A percentile compares a stretch with the other conserved stretches of the same genome.
Conservation (phyloP, 306 rosid species). For the Cucurbita pepo region DNA sequence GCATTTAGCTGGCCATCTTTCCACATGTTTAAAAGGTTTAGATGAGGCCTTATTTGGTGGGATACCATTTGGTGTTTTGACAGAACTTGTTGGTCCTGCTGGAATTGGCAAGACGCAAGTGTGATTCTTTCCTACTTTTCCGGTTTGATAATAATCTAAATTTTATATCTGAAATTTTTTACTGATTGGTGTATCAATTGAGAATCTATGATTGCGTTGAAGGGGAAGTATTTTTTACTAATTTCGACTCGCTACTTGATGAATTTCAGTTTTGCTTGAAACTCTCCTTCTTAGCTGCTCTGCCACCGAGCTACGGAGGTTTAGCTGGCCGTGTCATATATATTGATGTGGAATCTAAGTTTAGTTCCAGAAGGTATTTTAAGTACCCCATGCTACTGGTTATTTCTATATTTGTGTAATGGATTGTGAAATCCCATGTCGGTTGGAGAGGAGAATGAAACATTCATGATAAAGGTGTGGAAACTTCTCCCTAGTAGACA, state of each 20-base stretch:
- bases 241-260: neutral
- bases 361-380: conserved; percentile 69
- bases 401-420: conserved; percentile 1
- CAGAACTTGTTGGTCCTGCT: conserved; percentile 95
- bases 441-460: too few relatives aligned
- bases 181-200: neutral
- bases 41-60: conserved; percentile 86
- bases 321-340: conserved; percentile 69
- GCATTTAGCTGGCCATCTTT: conserved; percentile 65
- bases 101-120: conserved; percentile 93
- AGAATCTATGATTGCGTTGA: neutral
- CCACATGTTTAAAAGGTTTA: conserved; percentile 66
- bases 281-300: conserved; percentile 65
- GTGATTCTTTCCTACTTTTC: neutral
- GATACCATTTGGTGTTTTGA: conserved; percentile 73
- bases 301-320: conserved; percentile 62
- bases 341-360: conserved; percentile 74
- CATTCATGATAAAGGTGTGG: too few relatives aligned
- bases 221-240: neutral
- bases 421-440: too few relatives aligned
- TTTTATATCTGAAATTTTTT: neutral
- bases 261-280: conserved; percentile 71
- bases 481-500: too few relatives aligned
- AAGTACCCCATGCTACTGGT: neutral
- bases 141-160: neutral